These are phyloP conservation scores for Trichocladium uniseriatum DNA, from an alignment of 495 filamentous ascomycete genomes.

Conservation along the genomic window DNA sequence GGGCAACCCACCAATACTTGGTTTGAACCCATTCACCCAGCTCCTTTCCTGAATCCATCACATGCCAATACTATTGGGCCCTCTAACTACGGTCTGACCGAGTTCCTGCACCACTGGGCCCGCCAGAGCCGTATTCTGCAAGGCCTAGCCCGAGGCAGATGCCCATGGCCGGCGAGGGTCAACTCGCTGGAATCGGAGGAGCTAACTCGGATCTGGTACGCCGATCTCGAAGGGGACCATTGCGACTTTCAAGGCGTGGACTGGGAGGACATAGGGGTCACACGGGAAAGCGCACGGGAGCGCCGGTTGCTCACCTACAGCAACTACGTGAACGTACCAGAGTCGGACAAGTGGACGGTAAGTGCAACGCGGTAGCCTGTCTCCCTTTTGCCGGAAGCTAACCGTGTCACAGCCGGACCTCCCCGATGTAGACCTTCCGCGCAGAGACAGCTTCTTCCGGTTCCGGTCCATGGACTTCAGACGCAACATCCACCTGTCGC, in stretches of 20 bases:
- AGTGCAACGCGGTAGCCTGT: constrained; percentile 7
- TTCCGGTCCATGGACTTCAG: constrained; percentile 63
- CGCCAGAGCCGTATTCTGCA: constrained; percentile 11
- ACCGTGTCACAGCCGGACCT: constrained; percentile 18
- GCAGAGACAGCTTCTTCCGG: constrained; percentile 52
- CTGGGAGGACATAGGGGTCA: constrained; percentile 58
- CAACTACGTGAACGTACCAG: constrained; percentile 46
- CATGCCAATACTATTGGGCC: constrained; percentile 20
- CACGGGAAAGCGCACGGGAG: constrained; percentile 48
- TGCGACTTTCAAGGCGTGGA: constrained; percentile 74
- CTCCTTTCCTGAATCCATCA: constrained; percentile 15
- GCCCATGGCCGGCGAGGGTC: constrained; percentile 18
- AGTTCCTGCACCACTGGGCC: constrained; percentile 28
- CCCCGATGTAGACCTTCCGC: constrained; percentile 28
- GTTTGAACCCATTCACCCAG: constrained; percentile 1
- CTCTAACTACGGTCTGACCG: constrained; percentile 20
- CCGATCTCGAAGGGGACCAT: constrained; percentile 46
- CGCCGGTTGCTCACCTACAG: constrained; percentile 47
- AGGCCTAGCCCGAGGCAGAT: constrained; percentile 9
- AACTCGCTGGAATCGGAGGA: constrained; percentile 9
- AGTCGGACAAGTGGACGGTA: constrained; percentile 32
- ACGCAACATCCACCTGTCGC: constrained; percentile 55
- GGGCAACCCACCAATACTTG: neutral
- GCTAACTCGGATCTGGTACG: constrained; percentile 23
- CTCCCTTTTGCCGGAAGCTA: neutral